Evolutionary conservation across 176 grass and related monocot species (phyloP).

Genomic region (Eleusine indica): DNA sequence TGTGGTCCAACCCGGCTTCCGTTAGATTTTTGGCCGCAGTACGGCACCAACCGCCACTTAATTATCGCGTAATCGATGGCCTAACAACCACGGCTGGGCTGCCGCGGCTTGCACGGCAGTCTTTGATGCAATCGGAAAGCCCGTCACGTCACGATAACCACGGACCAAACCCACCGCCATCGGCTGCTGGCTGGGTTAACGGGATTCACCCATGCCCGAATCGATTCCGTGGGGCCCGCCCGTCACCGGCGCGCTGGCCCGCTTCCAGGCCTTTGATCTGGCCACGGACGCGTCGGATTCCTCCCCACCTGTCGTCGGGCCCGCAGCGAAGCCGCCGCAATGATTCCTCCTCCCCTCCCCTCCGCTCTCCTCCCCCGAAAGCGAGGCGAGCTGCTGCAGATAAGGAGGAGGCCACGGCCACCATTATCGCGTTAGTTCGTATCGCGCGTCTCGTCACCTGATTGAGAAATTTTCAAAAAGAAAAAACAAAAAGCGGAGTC

Average conservation of each 20-base stretch:
- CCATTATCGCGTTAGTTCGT: slow-evolving; percentile 24
- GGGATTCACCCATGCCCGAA: background rate
- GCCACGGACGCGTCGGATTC: background rate
- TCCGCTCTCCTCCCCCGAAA: slow-evolving; percentile 1
- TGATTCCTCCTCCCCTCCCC: background rate
- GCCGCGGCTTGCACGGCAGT: background rate
- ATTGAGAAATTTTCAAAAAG: background rate
- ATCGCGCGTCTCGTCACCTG: slow-evolving; percentile 14
- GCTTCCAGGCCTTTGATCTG: background rate
- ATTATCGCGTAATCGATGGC: background rate
- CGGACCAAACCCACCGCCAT: background rate
- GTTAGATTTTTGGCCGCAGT: background rate
- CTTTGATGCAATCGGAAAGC: slow-evolving; percentile 1
- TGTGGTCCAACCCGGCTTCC: background rate
- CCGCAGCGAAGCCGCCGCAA: slow-evolving; percentile 24
- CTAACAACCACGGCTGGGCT: background rate
- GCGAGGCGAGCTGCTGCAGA: slow-evolving; percentile 24
- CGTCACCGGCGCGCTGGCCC: background rate
- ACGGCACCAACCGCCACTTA: background rate
- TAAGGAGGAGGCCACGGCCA: slow-evolving; percentile 11
- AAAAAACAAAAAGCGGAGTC: background rate
- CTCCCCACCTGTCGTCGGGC: background rate
- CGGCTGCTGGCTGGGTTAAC: background rate
- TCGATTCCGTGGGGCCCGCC: background rate
- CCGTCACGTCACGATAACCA: background rate